Evolutionary conservation across 2,329 filamentous ascomycete genomes (phyloP), one percentile per base, ranked within the genome.

Genomic region (Chaetomium sp.): DNA sequence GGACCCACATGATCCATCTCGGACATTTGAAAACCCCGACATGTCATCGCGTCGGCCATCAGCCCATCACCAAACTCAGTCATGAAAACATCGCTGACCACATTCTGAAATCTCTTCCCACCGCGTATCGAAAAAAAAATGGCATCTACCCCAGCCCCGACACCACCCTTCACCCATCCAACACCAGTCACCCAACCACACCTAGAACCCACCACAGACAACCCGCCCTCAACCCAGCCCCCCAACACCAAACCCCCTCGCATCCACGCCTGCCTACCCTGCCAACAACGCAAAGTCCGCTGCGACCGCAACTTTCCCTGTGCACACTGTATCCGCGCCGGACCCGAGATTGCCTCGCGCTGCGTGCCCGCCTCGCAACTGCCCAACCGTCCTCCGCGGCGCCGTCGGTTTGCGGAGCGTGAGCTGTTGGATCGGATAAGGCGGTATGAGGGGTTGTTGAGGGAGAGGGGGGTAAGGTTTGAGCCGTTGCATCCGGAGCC

Each of bases 261-360:
- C 8, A 64, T 73, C 4, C 64, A 74, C 4, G 70, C 74, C 1
- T 88, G 85, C 61, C 69, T 82, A 1, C 72, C 77, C 1, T 89
- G 85, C 59, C 82, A 87, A 63, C 81, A 84, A 61, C 78, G 82
- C 49, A 86, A 86, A 64, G 72, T 86, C 40, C 83, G 79, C 58
- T 87, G 84, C 67, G 77, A 85, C 62, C 79, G 80, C 56, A 74
- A 70, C 27, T 78, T 77, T 59, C 83, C 82, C 2, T 87, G 84
- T 62, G 65, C 72, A 1, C 78, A 77, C 52, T 86, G 84, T 61
- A 61, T 72, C 38, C 77, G 72, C 52, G 66, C 72, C 9, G 62
- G 68, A 0, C 67, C 65, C 0, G 68, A 77, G 44, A 86, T 79
- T 56, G 62, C 65, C 76, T 48, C 62, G 74, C 63, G 55, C 75